Conservation (phyloP, 441 rosid species). For the Gossypium aridum region DNA sequence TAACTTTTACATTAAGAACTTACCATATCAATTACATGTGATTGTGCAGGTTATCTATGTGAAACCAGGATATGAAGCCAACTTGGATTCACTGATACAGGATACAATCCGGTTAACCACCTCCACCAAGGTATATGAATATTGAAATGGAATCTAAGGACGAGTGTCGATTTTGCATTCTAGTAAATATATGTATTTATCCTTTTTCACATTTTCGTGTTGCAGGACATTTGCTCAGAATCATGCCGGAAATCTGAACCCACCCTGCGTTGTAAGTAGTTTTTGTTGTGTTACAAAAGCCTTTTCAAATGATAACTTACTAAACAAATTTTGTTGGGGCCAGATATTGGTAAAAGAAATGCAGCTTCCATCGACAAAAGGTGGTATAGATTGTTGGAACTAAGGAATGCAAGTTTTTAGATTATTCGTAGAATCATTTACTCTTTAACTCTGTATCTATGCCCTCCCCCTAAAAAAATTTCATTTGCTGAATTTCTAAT, state of each 20-base stretch:
- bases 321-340: neutral
- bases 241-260: slow-evolving; percentile 63
- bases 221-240: slow-evolving; percentile 69
- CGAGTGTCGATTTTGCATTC: neutral
- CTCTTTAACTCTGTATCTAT: no score
- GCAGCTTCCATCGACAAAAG: slow-evolving; percentile 53
- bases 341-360: slow-evolving; percentile 44
- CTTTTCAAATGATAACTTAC: neutral
- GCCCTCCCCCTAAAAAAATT: no score
- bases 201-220: neutral
- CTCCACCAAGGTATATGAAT: slow-evolving; percentile 41
- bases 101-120: slow-evolving; percentile 64
- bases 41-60: slow-evolving; percentile 69
- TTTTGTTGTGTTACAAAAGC: neutral
- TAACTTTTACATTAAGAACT: neutral
- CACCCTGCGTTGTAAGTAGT: slow-evolving; percentile 43
- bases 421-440: neutral
- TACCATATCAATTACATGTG: neutral
- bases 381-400: slow-evolving; percentile 65
- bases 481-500: no score
- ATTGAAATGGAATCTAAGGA: neutral
- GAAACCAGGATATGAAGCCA: slow-evolving; percentile 65
- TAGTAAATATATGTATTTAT: neutral
- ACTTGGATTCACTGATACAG: slow-evolving; percentile 63
- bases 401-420: slow-evolving; percentile 28